Evolutionary conservation across 176 grass and related monocot species (phyloP).

Genomic region (Alopecurus myosuroides): DNA sequence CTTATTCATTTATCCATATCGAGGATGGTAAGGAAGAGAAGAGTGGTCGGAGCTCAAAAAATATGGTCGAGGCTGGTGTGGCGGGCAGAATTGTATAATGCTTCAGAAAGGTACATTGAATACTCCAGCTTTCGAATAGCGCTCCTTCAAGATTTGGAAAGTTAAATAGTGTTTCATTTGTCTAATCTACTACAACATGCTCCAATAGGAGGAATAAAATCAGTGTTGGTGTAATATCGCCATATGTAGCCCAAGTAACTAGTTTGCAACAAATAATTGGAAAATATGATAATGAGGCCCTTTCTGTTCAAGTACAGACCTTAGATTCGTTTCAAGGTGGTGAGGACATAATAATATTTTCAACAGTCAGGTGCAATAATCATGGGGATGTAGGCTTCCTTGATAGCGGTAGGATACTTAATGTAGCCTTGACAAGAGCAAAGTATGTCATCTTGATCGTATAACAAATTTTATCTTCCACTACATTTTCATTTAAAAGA

Average conservation of each 20-base stretch:
- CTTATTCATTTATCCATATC: too few species aligned
- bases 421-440: slow-evolving; percentile 46
- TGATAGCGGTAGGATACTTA: slow-evolving; percentile 14
- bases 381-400: slow-evolving; percentile 27
- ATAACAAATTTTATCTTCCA: too few species aligned
- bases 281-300: not conserved
- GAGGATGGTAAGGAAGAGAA: too few species aligned
- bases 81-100: slow-evolving; percentile 21
- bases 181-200: slow-evolving; percentile 9
- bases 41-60: too few species aligned
- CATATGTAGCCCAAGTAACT: slow-evolving; percentile 49
- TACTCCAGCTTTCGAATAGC: not conserved
- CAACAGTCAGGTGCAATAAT: slow-evolving; percentile 33
- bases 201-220: not conserved
- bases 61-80: too few species aligned
- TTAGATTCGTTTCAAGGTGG: slow-evolving; percentile 49
- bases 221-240: slow-evolving; percentile 41
- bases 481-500: too few species aligned
- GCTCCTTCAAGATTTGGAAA: not conserved
- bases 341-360: too few species aligned
- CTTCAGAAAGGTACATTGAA: slow-evolving; percentile 35
- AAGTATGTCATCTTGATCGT: too few species aligned
- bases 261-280: slow-evolving; percentile 25
- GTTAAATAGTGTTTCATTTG: not conserved
- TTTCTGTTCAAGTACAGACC: slow-evolving; percentile 29